Evolutionary conservation across 352 stramenopile species (phyloP), one percentile per base, ranked within the genome.

Genomic region (Phytophthora macrochlamydospora): DNA sequence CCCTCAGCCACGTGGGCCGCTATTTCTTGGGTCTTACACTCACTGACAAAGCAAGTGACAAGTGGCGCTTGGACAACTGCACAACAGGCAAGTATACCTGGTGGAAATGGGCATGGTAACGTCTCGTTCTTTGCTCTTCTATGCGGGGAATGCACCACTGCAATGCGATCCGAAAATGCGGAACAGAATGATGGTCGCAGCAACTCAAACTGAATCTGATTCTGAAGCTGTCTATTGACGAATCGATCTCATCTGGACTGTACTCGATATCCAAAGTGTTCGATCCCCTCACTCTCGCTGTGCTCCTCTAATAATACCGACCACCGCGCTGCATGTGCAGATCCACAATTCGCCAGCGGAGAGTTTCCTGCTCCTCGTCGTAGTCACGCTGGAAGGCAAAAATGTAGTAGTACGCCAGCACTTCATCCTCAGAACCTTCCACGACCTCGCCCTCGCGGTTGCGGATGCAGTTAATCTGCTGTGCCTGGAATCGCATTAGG

Each of bases 401-500:
- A 56, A 99, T 96, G 82, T 99, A 99, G 69, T 97, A 99, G 81
- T 98, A 98, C 4, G 95, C 96, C 32, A 96, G 78, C 70, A 99
- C 98, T 56, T 99, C 95, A 75, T 99, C 95, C 66, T 99, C 96
- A 4, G 87, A 93, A 48, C 97, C 97, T 66, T 99, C 96, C 24
- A 99, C 90, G 60, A 99, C 89, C 69, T 98, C 91, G 38, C 96
- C 97, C 71, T 98, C 92, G 56, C 97, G 94, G 78, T 99, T 99
- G 61, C 94, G 85, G 40, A 99, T 97, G 79, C 97, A 99, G 84
- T 99, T 98, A 76, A 99, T 99, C 82, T 99, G 97, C 81, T 99
- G 97, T 45, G 94, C 95, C 85, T 98, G 97, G 75, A 99, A 99
- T 59, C 98, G 94, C 40, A 99, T 72, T 9, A 99, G 71, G 69